Evolutionary conservation across 306 rosid genomes (phyloP), one percentile per base, ranked within the genome.

Genomic region (Rubus idaeus): DNA sequence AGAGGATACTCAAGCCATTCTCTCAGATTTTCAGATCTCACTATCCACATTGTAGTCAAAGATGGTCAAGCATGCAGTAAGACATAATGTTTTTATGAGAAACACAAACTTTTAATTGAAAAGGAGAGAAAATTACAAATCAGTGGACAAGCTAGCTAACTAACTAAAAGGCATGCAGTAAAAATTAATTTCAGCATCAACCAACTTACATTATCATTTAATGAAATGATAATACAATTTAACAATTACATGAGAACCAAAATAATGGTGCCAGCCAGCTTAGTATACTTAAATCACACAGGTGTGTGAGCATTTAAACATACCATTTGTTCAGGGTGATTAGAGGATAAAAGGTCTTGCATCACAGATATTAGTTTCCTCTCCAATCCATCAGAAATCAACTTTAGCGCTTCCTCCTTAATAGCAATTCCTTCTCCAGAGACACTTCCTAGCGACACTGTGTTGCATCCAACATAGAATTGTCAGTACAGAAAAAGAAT

Each of bases 311-410:
- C 70, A 56, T 71, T 23, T 46, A 66, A 68, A 78, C 82, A 55
- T 89, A 94, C 97, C 96, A 94, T 89, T 73, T 90, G 85, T 75
- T 88, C 95, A 40, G 96, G 92, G 82, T 87, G 87, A 75, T 82
- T 72, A 62, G 89, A 81, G 65, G 93, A 88, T 64, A 90, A 72
- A 77, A 89, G 95, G 60, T 77, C 84, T 79, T 92, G 82, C 71
- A 91, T 75, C 72, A 87, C 77, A 26, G 79, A 85, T 80, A 94
- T 75, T 78, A 90, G 75, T 82, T 86, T 94, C 80, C 62, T 76
- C 80, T 94, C 98, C 71, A 94, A 83, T 74, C 97, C 97, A 82
- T 88, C 90, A 20, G 83, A 82, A 81, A 94, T 79, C 83, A 94
- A 79, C 79, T 87, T 88, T 77, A 73, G 77, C 26, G 87, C 97